Evolutionary conservation across 129 eudicot genomes (phyloP).

Genomic region (Flaveria brownii): DNA sequence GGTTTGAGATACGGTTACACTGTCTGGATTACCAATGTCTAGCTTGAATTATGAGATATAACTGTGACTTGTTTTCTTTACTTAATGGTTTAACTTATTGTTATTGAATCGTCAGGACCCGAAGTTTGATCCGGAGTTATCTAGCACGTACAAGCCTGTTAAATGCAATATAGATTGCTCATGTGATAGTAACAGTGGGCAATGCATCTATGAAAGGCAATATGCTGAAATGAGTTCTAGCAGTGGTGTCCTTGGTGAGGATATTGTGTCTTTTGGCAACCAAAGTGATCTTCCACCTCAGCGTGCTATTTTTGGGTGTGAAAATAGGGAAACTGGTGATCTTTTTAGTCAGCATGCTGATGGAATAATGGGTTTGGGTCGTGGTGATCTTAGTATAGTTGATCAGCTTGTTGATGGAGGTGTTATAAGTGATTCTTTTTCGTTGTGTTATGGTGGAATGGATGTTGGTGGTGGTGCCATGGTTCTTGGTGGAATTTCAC

Average conservation of each 20-base stretch:
- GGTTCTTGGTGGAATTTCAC: conserved; percentile 90
- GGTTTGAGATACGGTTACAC: not conserved
- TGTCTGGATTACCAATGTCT: too few relatives aligned
- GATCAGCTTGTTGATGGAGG: conserved; percentile 92
- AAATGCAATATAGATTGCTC: conserved; percentile 82
- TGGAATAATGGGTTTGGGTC: conserved; percentile 99
- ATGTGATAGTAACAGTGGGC: conserved; percentile 62
- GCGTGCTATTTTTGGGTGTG: conserved; percentile 93
- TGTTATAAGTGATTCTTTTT: conserved; percentile 90
- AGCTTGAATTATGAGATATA: too few relatives aligned
- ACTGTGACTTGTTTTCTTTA: too few relatives aligned
- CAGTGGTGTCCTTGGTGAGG: conserved; percentile 94
- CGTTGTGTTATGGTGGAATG: conserved; percentile 98
- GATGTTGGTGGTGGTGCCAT: conserved; percentile 98
- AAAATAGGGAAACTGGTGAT: conserved; percentile 89
- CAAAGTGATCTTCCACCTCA: conserved; percentile 89
- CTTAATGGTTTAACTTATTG: not conserved
- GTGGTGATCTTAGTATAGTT: conserved; percentile 85
- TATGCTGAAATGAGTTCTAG: conserved; percentile 99
- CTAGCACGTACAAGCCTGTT: conserved; percentile 73
- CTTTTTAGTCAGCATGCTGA: conserved; percentile 96
- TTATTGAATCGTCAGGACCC: conserved; percentile 68
- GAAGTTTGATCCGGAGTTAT: conserved; percentile 79
- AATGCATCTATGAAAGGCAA: conserved; percentile 77
- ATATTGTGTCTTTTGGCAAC: conserved; percentile 84